Evolutionary conservation across 305 asterid genomes (phyloP), one percentile per base, ranked within the genome.

Genomic region (Solanum hybrid): DNA sequence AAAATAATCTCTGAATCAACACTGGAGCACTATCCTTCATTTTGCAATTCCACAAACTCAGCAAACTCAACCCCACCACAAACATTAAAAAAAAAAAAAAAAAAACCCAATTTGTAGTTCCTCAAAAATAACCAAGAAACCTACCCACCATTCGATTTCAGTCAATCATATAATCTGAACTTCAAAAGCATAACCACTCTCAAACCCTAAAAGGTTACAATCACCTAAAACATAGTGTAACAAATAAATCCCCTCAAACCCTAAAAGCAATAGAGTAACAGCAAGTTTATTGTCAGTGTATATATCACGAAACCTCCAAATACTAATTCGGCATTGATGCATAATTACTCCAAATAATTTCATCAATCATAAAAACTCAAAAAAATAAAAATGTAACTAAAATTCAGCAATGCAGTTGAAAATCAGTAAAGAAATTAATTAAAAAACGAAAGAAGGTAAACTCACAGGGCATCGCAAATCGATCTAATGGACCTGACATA

Each of bases 391-490:
- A 36, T 33, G 27, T 78, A 57, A 17, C 45, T 33, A 78, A 86
- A 26, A 80, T 83, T 34, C 27, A 29, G 79, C 88, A 87, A 87
- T 61, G 31, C 87, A 80, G 36, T 22, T 17, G 26, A 89, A 11
- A 75, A 86, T 77, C 38, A 79, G 83, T 57, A 78, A 65, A 45
- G 7, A 36, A 80, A 8, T 17, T 12, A 13, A 65, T 70, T 41
- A 32, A 33, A 70, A 81, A 80, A 3, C 9, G 6, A 87, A 89
- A 76, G 22, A 34, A 36, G 6, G 27, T 39, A 10, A 13, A 93
- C 98, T 94, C 88, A 95, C 98, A 95, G 84, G 97, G 98, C 96
- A 89, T 94, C 26, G 98, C 95, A 79, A 95, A 92, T 90, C 94
- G 96, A 91, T 95, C 98, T 90, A 93, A 90, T 65, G 95, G 94